Percentiles rank a stretch among this genome's conserved stretches.
Evolutionary conservation across 2,329 filamentous ascomycete species (phyloP).

Genomic region (Arthrobotrys pseudoclavata): DNA sequence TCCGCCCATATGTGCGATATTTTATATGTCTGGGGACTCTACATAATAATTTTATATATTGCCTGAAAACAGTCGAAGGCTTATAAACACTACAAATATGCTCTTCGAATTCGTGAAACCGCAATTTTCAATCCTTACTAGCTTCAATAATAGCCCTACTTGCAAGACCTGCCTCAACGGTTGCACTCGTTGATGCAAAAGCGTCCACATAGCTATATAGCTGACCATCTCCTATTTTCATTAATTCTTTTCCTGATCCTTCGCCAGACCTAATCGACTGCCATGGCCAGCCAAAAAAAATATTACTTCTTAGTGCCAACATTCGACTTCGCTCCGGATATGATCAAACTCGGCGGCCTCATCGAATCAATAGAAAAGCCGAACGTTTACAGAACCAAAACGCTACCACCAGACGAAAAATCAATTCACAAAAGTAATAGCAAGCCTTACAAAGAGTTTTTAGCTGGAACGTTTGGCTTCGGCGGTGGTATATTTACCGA

Average conservation of each 20-base stretch:
- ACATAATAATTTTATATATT: too few species aligned
- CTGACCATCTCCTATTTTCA: not conserved
- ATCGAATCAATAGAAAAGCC: not conserved
- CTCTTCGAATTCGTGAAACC: too few species aligned
- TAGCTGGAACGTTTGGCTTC: too few species aligned
- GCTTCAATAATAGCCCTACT: too few species aligned
- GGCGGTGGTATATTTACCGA: not conserved
- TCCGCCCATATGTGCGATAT: not conserved
- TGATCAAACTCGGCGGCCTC: not conserved
- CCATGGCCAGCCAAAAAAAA: not conserved
- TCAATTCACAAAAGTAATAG: not conserved
- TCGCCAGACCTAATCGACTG: not conserved
- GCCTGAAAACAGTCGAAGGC: too few species aligned
- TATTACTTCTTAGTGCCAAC: not conserved
- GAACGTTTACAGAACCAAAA: not conserved
- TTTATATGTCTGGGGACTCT: not conserved
- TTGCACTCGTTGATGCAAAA: too few species aligned
- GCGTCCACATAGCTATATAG: too few species aligned
- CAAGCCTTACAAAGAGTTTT: too few species aligned
- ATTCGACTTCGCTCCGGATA: not conserved
- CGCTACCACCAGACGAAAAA: not conserved
- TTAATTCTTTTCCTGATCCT: too few species aligned
- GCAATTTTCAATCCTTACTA: too few species aligned
- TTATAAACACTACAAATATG: too few species aligned
- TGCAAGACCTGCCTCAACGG: too few species aligned